These are phyloP conservation scores for Vigna mungo DNA, from an alignment of 306 rosid genomes.

Conservation along the genomic window DNA sequence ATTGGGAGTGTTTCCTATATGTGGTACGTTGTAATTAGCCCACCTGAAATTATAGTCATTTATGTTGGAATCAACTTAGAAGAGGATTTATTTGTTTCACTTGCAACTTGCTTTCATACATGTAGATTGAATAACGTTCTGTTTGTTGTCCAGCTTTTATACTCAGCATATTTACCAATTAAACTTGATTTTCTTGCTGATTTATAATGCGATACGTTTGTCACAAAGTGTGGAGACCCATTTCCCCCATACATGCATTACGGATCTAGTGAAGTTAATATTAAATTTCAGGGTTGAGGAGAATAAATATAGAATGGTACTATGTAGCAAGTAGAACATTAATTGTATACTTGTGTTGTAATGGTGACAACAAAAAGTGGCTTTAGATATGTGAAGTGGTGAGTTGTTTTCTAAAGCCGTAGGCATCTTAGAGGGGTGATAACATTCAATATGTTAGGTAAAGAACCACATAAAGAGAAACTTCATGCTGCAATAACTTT, in stretches of 20 bases:
- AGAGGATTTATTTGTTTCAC: background rate
- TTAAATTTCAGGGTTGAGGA: background rate
- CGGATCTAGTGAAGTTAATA: background rate
- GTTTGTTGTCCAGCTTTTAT: constrained; percentile 12
- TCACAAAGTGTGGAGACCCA: constrained; percentile 7
- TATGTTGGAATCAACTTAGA: background rate
- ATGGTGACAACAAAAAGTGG: background rate
- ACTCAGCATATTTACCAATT: background rate
- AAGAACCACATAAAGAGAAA: constrained; percentile 17
- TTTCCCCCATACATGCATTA: background rate
- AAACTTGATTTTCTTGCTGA: constrained; percentile 19
- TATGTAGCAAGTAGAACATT: background rate
- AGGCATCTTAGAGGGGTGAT: constrained; percentile 10
- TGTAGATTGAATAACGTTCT: constrained; percentile 17
- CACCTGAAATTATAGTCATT: background rate
- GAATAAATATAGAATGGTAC: background rate
- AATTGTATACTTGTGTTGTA: background rate
- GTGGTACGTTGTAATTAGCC: constrained; percentile 58
- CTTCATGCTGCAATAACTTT: constrained; percentile 1
- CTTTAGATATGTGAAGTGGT: background rate
- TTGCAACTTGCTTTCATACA: background rate
- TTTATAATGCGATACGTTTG: background rate
- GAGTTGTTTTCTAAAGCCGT: background rate
- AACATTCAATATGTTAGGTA: background rate
- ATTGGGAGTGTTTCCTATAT: constrained; percentile 87